Evolutionary conservation across 2,329 filamentous ascomycete species (phyloP), one percentile per base, ranked within the genome.

Genomic region (Colletotrichum ledebouriae): DNA sequence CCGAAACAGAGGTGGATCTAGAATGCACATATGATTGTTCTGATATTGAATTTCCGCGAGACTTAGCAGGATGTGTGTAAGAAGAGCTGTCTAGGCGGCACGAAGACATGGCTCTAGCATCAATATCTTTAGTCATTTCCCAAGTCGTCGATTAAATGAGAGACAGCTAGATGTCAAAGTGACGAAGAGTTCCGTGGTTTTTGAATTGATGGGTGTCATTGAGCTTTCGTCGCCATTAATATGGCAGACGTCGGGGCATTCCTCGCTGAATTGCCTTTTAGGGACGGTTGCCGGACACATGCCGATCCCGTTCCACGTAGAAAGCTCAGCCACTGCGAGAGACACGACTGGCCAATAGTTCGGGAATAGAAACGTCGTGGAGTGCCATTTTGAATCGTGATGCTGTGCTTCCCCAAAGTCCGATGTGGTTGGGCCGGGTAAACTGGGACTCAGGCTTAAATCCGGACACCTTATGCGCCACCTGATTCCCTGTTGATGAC

Each of bases 231-330:
- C 52, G n/a, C 52, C 50, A 53, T 53, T 11, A 33, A 15, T 7
- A 29, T 29, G 52, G 33, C 17, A 39, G 52, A 13, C n/a, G n/a
- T 53, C 50, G 50, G 13, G 33, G 33, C 13, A 39, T 39, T 55
- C 52, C 33, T 55, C 52, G 52, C 52, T 55, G 15, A 55, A 55
- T 55, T 55, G n/a, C 52, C 52, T 13, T 41, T 55, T 55, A 25
- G n/a, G 52, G 52, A 55, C 34, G 41, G 33, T 55, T 37, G 52
- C 52, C 34, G 34, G 34, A 12, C 34, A 41, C 6, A n/a, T 39
- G 37, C 2, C 42, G 42, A 46, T 20, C 42, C 7, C 20, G 52
- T 37, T 55, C 52, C 33, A 22, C 52, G 15, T 34, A 52, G 49
- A 52, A 5, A 52, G 22, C 49, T 52, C 25, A 52, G 49, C 49